Percentiles rank a stretch among this genome's conserved stretches.
Conservation (phyloP, 495 filamentous ascomycete genomes). For the Ascodesmis nigricans region DNA sequence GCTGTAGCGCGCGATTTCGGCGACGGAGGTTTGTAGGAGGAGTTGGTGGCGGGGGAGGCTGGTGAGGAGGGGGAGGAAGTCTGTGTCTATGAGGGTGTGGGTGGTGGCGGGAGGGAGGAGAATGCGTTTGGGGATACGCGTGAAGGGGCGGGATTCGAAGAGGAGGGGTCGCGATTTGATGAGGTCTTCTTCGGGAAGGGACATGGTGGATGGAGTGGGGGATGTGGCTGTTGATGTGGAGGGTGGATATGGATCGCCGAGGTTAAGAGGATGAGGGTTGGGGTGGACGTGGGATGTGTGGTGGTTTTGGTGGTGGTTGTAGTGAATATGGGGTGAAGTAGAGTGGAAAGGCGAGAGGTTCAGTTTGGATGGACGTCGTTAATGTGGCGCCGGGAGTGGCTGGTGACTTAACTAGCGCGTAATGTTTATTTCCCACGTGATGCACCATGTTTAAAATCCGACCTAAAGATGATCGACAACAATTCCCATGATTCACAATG, state of each 20-base stretch:
- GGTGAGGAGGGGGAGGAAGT: slow-evolving; percentile 77
- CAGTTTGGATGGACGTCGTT: too few relatives aligned
- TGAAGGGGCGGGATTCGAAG: slow-evolving; percentile 84
- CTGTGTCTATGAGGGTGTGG: slow-evolving; percentile 61
- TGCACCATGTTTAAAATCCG: too few relatives aligned
- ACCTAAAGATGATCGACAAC: too few relatives aligned
- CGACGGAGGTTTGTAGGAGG: slow-evolving; percentile 56
- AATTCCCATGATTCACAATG: too few relatives aligned
- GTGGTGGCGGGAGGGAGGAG: slow-evolving; percentile 28
- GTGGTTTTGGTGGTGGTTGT: too few relatives aligned
- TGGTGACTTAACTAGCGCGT: too few relatives aligned
- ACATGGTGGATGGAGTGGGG: slow-evolving; percentile 9
- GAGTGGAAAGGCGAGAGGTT: too few relatives aligned
- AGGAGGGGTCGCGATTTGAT: slow-evolving; percentile 77
- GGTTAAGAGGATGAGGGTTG: slow-evolving; percentile 2
- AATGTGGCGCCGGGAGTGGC: too few relatives aligned
- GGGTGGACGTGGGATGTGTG: too few relatives aligned
- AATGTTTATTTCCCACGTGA: too few relatives aligned
- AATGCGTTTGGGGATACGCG: slow-evolving; percentile 60
- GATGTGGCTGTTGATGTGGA: not conserved
- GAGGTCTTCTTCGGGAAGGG: slow-evolving; percentile 51
- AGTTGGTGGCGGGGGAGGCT: slow-evolving; percentile 77
- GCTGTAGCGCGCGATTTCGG: slow-evolving; percentile 62
- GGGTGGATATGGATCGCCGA: slow-evolving; percentile 3
- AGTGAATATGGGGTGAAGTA: too few relatives aligned